A percentile compares a stretch with the other conserved stretches of the same genome.
Evolutionary conservation across 495 filamentous ascomycete genomes (phyloP).

Genomic region (Penicillium robsamsonii): DNA sequence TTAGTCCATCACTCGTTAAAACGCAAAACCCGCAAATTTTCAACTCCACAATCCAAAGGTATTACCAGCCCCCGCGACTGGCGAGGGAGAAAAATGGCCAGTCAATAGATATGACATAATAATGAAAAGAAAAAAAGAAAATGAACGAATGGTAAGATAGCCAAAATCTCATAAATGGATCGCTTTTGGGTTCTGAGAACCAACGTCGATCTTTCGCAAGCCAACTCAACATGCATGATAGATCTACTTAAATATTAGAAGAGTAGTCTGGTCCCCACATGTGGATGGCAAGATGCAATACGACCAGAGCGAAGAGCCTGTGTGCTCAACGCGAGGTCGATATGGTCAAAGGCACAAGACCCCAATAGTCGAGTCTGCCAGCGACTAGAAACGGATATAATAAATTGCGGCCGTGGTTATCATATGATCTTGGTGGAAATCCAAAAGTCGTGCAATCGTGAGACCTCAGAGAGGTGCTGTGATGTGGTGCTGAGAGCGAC

Average conservation of each 20-base stretch:
- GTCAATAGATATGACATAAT: slow-evolving; percentile 12
- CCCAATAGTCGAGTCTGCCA: slow-evolving; percentile 27
- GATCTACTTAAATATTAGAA: not conserved
- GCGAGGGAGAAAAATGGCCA: slow-evolving; percentile 9
- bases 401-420: slow-evolving; percentile 29
- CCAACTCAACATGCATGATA: slow-evolving; percentile 4
- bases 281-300: not conserved
- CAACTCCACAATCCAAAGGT: slow-evolving; percentile 23
- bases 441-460: slow-evolving; percentile 30
- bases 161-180: slow-evolving; percentile 17
- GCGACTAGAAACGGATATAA: slow-evolving; percentile 21
- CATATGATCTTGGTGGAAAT: slow-evolving; percentile 24
- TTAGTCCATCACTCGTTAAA: slow-evolving; percentile 16
- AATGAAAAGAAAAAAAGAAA: slow-evolving; percentile 10
- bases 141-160: slow-evolving; percentile 12
- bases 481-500: slow-evolving; percentile 6
- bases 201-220: slow-evolving; percentile 16
- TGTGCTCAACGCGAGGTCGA: not conserved
- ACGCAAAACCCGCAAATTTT: slow-evolving; percentile 9
- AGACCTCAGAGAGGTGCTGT: slow-evolving; percentile 3
- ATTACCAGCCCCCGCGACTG: slow-evolving; percentile 16
- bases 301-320: slow-evolving; percentile 5
- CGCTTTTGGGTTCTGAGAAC: slow-evolving; percentile 20
- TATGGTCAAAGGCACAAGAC: not conserved
- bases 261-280: not conserved